phyloP scores from a whole-genome alignment of 2,329 filamentous ascomycete genomes.

The Ceratocystis cubensis region DNA sequence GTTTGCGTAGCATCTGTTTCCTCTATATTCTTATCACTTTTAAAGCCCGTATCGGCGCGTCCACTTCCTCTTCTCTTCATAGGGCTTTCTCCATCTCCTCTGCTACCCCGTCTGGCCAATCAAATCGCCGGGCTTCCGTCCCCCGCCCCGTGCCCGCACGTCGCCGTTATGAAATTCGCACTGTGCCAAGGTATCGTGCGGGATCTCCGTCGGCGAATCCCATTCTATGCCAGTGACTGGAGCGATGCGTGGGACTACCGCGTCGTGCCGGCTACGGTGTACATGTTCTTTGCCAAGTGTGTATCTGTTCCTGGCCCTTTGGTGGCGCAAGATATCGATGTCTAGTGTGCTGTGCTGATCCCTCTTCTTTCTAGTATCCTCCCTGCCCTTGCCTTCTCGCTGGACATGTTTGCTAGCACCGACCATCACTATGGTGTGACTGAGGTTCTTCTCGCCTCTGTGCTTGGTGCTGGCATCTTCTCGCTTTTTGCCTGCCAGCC shows the following conservation, averaged over 20 bases:
- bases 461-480: conserved; percentile 72
- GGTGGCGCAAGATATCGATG: not conserved
- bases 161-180: conserved; percentile 4
- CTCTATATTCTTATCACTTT: not conserved
- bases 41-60: not conserved
- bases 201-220: conserved; percentile 60
- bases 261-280: conserved; percentile 73
- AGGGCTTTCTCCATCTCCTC: not conserved
- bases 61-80: not conserved
- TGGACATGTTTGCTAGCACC: conserved; percentile 89
- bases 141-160: not conserved
- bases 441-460: conserved; percentile 76
- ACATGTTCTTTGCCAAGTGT: conserved; percentile 94
- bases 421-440: conserved; percentile 78
- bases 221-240: conserved; percentile 76
- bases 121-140: not conserved
- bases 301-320: not conserved
- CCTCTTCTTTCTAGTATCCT: conserved; percentile 50
- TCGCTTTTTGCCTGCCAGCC: conserved; percentile 69
- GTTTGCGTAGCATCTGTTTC: not conserved
- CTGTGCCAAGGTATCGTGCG: conserved; percentile 68
- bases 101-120: not conserved
- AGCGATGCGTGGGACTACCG: conserved; percentile 81
- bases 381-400: conserved; percentile 73
- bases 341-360: not conserved